These are phyloP conservation scores for Karstenula rhodostoma DNA, from an alignment of 2,329 filamentous ascomycete genomes.

Conservation along the genomic window DNA sequence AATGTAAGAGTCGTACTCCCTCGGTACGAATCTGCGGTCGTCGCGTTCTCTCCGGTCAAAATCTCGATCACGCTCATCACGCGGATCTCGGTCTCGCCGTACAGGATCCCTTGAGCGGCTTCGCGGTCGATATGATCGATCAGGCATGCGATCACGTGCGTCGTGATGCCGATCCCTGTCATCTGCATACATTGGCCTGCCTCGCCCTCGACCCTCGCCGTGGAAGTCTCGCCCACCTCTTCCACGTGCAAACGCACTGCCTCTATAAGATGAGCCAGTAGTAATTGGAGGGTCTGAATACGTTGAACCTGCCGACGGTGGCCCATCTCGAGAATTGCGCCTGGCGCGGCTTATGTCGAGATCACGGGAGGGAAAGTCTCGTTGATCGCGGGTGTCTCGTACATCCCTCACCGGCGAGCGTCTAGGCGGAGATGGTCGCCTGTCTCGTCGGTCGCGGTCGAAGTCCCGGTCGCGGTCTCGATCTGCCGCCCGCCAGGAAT, in stretches of 20 bases:
- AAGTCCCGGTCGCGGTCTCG: conserved; percentile 63
- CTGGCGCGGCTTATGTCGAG: conserved; percentile 73
- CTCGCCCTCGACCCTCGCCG: conserved; percentile 46
- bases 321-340: conserved; percentile 75
- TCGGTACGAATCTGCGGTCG: conserved; percentile 54
- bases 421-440: conserved; percentile 68
- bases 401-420: conserved; percentile 68
- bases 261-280: conserved; percentile 59
- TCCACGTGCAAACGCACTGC: conserved; percentile 61
- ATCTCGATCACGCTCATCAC: conserved; percentile 47
- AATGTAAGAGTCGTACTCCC: conserved; percentile 56
- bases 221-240: conserved; percentile 57
- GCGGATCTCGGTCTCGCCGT: conserved; percentile 58
- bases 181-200: conserved; percentile 55
- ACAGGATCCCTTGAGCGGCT: conserved; percentile 71
- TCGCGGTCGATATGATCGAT: conserved; percentile 65
- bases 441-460: conserved; percentile 64
- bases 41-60: conserved; percentile 51
- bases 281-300: conserved; percentile 72
- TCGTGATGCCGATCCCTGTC: conserved; percentile 61
- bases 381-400: conserved; percentile 68
- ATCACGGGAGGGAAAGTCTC: conserved; percentile 67
- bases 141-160: conserved; percentile 40
- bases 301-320: conserved; percentile 74
- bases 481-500: conserved; percentile 59